Base-by-base conservation (phyloP, 2,329 filamentous ascomycete species). In the Colletotrichum noveboracense region DNA sequence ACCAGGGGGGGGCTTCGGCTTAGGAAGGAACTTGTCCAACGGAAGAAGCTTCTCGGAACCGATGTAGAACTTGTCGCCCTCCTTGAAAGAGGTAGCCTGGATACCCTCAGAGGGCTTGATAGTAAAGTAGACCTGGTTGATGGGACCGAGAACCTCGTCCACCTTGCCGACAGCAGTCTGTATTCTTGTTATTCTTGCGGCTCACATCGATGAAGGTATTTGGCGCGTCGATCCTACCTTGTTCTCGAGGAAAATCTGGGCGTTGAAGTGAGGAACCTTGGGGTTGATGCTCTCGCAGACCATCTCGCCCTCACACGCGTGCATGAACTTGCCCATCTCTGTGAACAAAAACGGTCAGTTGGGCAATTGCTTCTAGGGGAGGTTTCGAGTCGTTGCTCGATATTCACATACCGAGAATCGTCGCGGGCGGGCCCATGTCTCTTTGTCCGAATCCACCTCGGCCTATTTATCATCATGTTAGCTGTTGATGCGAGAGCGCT, bases 231-330 rank as follows among this genome's bases (percentile, higher is more conserved):
- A 34, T 58, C 68, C 67, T 83, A 94, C 94, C 91, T 98, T 99
- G 90, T 98, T 99, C 91, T 98, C 96, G 82, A 98, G 94, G 89
- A 97, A 99, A 86, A 99, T 98, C 80, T 96, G 96, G 77, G 97
- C 97, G 89, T 98, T 98, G 93, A 99, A 99, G 89, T 98, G 98
- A 77, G 97, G 97, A 78, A 99, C 94, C 88, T 98, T 98, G 81
- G 94, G 89, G 90, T 98, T 98, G 87, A 94, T 94, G 80, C 95
- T 97, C 87, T 96, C 93, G 94, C 96, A 98, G 80, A 99, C 94
- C 91, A 99, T 97, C 87, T 99, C 97, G 85, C 96, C 96, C 87
- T 99, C 97, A 88, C 95, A 96, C 75, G 96, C 93, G 88, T 99
- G 97, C 84, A 98, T 87, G 87, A 98, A 98, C 79, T 92, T 92